Base-by-base conservation (phyloP, 202 grass and related monocot genomes). In the Bolboschoenoplectus hybrid region DNA sequence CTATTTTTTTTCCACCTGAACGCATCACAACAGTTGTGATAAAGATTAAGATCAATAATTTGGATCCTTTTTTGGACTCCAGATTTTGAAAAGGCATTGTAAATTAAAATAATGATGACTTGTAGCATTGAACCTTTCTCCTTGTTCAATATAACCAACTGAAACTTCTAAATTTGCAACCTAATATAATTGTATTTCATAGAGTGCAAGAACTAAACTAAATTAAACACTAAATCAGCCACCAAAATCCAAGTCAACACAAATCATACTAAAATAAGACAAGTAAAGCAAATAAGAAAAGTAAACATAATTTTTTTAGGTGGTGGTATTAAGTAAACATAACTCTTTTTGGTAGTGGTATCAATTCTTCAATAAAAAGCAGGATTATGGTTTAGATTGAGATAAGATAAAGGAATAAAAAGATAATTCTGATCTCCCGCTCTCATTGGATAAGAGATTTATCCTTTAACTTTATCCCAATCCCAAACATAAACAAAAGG, bases 131-230 rank as follows among this genome's bases (percentile, higher is more conserved):
- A 50, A 53, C 20, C 1, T 14, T 38, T 53, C 12, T 14, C 49
- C 43, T 35, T 76, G 47, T 44, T 70, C 44, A 73, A 49, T 11
- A 73, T 73, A 73, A 73, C 69, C 69, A 73, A 73, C 6, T 9
- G 7, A 26, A n/a, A 73, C 43, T 73, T 73, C n/a, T 47, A 49
- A 71, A 73, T 73, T 49, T 73, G 69, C n/a, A 26, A 73, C n/a
- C 26, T 26, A 26, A 2, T 10, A 47, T 47, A 32, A 47, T 44
- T 26, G 41, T 9, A 17, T 41, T 73, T 73, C 43, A 45, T 2
- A 73, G 5, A 26, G 69, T 1, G 41, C 43, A 49, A 73, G 8
- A 73, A 49, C 2, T 41, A 34, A 12, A 76, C 2, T 52, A 52
- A 52, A 34, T 35, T 51, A 52, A 75, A 75, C 71, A 75, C n/a